Conservation (phyloP, 169 alveolate species). For the Plasmodium vivax region DNA sequence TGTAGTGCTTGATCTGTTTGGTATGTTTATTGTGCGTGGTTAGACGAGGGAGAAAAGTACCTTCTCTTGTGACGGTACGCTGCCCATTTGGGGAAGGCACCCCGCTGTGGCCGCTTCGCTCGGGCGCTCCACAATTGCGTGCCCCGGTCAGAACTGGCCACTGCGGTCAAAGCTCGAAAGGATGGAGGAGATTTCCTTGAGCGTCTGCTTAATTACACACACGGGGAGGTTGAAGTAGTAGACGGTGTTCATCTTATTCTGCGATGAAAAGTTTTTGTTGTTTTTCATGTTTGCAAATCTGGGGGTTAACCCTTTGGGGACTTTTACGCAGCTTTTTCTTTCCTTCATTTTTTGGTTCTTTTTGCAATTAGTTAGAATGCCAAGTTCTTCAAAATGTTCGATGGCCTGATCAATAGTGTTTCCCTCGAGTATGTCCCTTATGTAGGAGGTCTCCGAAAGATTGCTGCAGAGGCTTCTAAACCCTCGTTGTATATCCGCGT, state of each 20-base stretch:
- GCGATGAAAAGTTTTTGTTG: slow-evolving; percentile 50
- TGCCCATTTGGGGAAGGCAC: background rate
- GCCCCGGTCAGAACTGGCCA: background rate
- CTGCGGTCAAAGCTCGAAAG: slow-evolving; percentile 50
- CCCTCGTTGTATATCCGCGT: slow-evolving; percentile 53
- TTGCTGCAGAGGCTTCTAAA: slow-evolving; percentile 44
- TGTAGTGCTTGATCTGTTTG: background rate
- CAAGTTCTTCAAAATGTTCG: slow-evolving; percentile 70
- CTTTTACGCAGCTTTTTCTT: slow-evolving; percentile 34
- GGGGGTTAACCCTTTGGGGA: slow-evolving; percentile 67
- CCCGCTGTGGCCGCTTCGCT: background rate
- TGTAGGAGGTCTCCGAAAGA: slow-evolving; percentile 47
- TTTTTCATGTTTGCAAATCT: slow-evolving; percentile 67
- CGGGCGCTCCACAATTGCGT: background rate
- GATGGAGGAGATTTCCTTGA: slow-evolving; percentile 55
- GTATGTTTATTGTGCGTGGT: background rate
- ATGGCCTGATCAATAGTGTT: slow-evolving; percentile 64
- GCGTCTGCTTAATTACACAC: slow-evolving; percentile 58
- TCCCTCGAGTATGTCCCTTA: slow-evolving; percentile 59
- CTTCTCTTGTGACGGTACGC: background rate
- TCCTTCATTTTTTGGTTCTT: slow-evolving; percentile 64
- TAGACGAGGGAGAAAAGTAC: background rate
- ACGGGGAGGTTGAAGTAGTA: slow-evolving; percentile 67
- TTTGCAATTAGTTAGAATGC: slow-evolving; percentile 53
- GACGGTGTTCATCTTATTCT: slow-evolving; percentile 43